A percentile compares a stretch with the other conserved stretches of the same genome.
phyloP scores from a whole-genome alignment of 2,329 filamentous ascomycete species.

The Colletotrichum cereale region DNA sequence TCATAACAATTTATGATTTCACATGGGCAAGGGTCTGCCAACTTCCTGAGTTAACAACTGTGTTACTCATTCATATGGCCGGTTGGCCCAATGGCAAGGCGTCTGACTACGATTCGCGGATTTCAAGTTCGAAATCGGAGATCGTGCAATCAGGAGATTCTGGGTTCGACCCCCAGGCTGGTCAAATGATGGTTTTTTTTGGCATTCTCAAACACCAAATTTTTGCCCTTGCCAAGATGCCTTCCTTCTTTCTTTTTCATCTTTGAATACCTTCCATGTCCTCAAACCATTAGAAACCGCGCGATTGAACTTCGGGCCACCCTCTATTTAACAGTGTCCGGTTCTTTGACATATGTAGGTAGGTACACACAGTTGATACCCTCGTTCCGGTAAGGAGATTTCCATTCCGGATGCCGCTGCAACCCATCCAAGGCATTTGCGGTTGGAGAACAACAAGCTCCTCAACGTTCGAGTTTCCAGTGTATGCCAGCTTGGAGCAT shows the following conservation, averaged over 20 bases:
- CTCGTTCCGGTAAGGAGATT: too few relatives aligned
- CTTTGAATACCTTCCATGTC: too few relatives aligned
- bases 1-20: too few relatives aligned
- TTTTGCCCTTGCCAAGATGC: background rate
- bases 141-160: slow-evolving; percentile 37
- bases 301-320: background rate
- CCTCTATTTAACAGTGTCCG: too few relatives aligned
- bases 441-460: background rate
- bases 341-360: too few relatives aligned
- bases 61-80: too few relatives aligned
- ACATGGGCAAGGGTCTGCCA: too few relatives aligned
- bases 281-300: background rate
- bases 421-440: background rate
- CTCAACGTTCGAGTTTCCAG: background rate
- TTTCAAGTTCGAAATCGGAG: too few relatives aligned
- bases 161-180: slow-evolving; percentile 41
- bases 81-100: slow-evolving; percentile 56
- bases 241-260: background rate
- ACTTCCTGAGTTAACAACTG: too few relatives aligned
- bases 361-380: background rate
- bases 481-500: slow-evolving; percentile 19
- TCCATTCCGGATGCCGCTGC: background rate
- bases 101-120: slow-evolving; percentile 59
- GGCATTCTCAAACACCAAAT: fast-evolving
- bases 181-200: slow-evolving; percentile 29